Evolutionary conservation across 129 eudicot species (phyloP), one percentile per base, ranked within the genome.

Genomic region (Glebionis coronaria): DNA sequence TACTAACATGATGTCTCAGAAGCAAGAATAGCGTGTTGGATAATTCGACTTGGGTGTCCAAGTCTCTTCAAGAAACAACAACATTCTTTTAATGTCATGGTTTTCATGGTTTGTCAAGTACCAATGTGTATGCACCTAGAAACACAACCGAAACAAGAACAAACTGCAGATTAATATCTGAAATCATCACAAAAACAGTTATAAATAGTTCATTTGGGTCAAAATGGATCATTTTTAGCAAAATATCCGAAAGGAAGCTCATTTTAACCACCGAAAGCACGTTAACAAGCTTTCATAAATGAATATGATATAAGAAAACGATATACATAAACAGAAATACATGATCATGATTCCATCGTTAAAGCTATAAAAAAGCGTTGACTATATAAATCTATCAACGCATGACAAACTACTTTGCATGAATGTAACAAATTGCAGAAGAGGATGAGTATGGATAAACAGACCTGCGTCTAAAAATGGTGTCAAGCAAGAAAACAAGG

Each of bases 1-100:
- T 63, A 87, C 97, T 87, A 81, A 91, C 97, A 91, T 68, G 76
- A 15, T 63, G 97, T 91, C 66, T 91, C 83, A 9, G 92, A 76
- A 76, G 97, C 97, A 44, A 91, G 97, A 71, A 74, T 29, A 18
- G 78, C 82, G n/a, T 63, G 67, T n/a, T 81, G 77, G 31, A 74
- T 76, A 42, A 81, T 53, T 52, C 68, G 74, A 18, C 82, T 78
- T 1, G 62, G 45, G 55, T 70, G 58, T 54, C 70, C 52, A 54
- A 72, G 60, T 83, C 63, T 89, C 64, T 79, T 81, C 52, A 80
- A 79, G 78, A 74, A 75, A 65, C 78, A 83, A 74, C 90, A 89
- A 68, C 83, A 74, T 45, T 81, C 65, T 45, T 82, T 53, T 52
- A 82, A 50, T 21, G 68, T 38, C 88, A 87, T 84, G 27, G 51